Evolutionary conservation across 2,329 filamentous ascomycete species (phyloP).

Genomic region (Neophaeococcomyces aloes): DNA sequence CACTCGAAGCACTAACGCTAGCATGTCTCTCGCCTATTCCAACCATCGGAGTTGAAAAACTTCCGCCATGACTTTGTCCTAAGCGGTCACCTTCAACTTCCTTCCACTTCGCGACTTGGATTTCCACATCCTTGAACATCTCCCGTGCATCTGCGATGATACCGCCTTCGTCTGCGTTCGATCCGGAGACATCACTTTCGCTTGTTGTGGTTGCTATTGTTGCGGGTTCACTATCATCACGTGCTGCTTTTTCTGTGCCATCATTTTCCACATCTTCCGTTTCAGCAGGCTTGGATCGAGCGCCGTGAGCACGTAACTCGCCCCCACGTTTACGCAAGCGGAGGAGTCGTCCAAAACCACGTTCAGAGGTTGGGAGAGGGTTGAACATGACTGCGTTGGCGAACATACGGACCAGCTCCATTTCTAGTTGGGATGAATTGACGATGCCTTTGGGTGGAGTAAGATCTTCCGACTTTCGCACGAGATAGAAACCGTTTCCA

Average conservation of each 20-base stretch:
- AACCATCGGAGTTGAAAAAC: conserved; percentile 2
- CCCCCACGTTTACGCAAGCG: conserved; percentile 19
- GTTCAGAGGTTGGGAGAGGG: conserved; percentile 54
- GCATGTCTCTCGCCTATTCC: conserved; percentile 14
- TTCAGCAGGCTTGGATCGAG: conserved; percentile 18
- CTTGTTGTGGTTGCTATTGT: conserved; percentile 29
- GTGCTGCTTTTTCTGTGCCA: conserved; percentile 32
- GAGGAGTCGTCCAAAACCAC: conserved; percentile 57
- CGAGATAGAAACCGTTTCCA: conserved; percentile 32
- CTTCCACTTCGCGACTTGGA: conserved; percentile 63
- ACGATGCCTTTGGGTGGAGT: conserved; percentile 82
- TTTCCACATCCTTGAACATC: conserved; percentile 83
- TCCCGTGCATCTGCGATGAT: conserved; percentile 78
- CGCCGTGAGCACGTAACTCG: conserved; percentile 24
- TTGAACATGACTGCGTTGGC: conserved; percentile 99
- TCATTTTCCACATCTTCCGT: conserved; percentile 28
- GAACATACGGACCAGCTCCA: conserved; percentile 92
- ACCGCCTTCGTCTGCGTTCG: conserved; percentile 67
- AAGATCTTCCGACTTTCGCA: conserved; percentile 59
- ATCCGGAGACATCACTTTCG: conserved; percentile 37
- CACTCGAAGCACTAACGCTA: conserved; percentile 14
- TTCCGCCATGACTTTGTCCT: conserved; percentile 2
- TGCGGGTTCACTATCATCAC: conserved; percentile 8
- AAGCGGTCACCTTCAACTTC: conserved; percentile 49
- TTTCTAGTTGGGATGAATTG: conserved; percentile 84